These are phyloP conservation scores for Candolleomyces efflorescens DNA, from an alignment of 768 basidiomycete genomes.

Conservation along the genomic window DNA sequence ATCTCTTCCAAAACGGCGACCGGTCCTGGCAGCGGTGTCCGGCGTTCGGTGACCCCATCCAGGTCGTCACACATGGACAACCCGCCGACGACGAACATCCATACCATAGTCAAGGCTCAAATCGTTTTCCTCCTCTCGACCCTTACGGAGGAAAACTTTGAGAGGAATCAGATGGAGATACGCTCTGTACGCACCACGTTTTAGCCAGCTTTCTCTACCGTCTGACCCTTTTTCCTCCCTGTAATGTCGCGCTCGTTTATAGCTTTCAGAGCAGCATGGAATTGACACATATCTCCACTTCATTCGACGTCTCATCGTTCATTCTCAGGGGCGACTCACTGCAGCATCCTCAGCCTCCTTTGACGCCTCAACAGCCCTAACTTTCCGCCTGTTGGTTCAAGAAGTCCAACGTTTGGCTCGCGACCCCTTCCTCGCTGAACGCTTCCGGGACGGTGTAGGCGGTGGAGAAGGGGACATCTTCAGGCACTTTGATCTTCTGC, in stretches of 20 bases:
- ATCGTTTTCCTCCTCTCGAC: conserved; percentile 97
- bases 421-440: conserved; percentile 86
- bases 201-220: conserved; percentile 11
- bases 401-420: conserved; percentile 87
- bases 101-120: conserved; percentile 94
- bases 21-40: conserved; percentile 61
- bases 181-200: conserved; percentile 66
- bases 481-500: conserved; percentile 75
- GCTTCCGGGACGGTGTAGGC: conserved; percentile 87
- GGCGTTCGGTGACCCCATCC: conserved; percentile 72
- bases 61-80: conserved; percentile 88
- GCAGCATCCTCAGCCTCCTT: conserved; percentile 52
- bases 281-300: conserved; percentile 97
- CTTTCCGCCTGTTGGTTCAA: conserved; percentile 81
- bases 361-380: conserved; percentile 72
- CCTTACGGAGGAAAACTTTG: conserved; percentile 95
- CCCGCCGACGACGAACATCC: conserved; percentile 79
- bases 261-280: conserved; percentile 97
- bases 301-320: conserved; percentile 91
- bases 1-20: conserved; percentile 64
- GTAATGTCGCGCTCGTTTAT: conserved; percentile 13
- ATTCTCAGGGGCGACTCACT: conserved; percentile 70
- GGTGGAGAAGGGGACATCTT: conserved; percentile 83
- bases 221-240: conserved; percentile 7
- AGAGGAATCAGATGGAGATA: conserved; percentile 91